Conservation (phyloP, 2,329 filamentous ascomycete genomes). For the Atkinsonella texensis region DNA sequence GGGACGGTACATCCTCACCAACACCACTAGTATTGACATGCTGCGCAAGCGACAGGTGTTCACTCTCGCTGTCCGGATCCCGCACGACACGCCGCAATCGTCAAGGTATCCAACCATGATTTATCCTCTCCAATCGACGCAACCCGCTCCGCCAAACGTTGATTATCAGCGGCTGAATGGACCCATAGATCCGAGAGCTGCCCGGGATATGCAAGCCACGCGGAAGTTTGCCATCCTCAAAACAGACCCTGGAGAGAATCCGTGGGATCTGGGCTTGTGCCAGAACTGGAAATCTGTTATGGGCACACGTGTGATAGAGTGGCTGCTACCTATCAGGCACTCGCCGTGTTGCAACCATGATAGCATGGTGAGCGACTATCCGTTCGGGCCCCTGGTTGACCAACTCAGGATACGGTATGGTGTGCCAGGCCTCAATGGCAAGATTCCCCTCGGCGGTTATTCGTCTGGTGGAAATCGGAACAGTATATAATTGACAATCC, state of each 20-base stretch:
- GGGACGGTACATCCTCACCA: constrained; percentile 55
- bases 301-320: constrained; percentile 59
- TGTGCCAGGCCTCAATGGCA: constrained; percentile 8
- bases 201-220: constrained; percentile 35
- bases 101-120: constrained; percentile 39
- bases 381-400: constrained; percentile 49
- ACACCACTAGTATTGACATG: constrained; percentile 77
- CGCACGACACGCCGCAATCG: constrained; percentile 31
- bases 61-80: constrained; percentile 64
- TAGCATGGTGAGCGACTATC: constrained; percentile 53
- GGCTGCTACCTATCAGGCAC: constrained; percentile 64
- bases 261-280: constrained; percentile 63
- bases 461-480: background rate
- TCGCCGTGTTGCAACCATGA: constrained; percentile 66
- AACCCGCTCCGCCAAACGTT: background rate
- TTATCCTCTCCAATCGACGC: constrained; percentile 37
- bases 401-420: constrained; percentile 34
- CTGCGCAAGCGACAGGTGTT: constrained; percentile 52
- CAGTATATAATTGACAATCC: background rate
- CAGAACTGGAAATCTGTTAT: constrained; percentile 71
- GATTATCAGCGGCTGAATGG: constrained; percentile 7
- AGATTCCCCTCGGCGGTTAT: background rate
- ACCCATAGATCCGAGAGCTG: constrained; percentile 9
- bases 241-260: constrained; percentile 65
- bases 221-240: constrained; percentile 70